These are phyloP conservation scores for Trametes gibbosa DNA, from an alignment of 768 basidiomycete genomes.

Conservation along the genomic window DNA sequence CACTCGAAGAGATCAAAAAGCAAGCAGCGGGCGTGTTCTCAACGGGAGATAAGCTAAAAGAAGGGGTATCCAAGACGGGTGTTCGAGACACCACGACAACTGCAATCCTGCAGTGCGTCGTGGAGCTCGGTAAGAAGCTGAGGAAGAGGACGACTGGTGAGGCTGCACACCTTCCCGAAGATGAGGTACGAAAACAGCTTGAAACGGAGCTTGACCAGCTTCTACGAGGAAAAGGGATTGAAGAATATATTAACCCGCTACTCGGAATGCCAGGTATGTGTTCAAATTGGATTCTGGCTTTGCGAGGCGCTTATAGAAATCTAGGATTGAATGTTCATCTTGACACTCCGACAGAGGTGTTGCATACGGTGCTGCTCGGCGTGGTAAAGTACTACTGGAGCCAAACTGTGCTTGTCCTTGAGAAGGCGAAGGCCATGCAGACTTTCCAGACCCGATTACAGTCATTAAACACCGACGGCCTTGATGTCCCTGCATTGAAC, in stretches of 20 bases:
- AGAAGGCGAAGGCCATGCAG: background rate
- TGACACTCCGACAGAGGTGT: background rate
- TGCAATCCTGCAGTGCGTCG: no score
- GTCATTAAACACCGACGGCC: background rate
- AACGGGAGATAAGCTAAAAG: no score
- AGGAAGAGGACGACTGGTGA: no score
- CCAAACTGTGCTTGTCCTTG: background rate
- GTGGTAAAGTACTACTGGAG: slow-evolving; percentile 4
- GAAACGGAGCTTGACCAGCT: background rate
- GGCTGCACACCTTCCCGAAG: no score
- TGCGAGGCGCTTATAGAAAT: background rate
- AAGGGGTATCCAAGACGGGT: no score
- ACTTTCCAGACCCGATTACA: background rate
- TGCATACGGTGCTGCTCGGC: slow-evolving; percentile 4
- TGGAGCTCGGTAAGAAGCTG: no score
- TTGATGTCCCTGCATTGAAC: background rate
- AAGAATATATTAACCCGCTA: background rate
- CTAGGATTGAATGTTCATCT: background rate
- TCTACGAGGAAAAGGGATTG: background rate
- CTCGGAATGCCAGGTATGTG: background rate
- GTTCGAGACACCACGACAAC: no score
- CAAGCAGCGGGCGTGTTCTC: no score
- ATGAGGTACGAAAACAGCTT: no score
- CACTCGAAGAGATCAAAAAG: no score
- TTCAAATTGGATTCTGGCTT: no score